Conservation (phyloP, 164 flowering plant species). For the Malania oleifera region DNA sequence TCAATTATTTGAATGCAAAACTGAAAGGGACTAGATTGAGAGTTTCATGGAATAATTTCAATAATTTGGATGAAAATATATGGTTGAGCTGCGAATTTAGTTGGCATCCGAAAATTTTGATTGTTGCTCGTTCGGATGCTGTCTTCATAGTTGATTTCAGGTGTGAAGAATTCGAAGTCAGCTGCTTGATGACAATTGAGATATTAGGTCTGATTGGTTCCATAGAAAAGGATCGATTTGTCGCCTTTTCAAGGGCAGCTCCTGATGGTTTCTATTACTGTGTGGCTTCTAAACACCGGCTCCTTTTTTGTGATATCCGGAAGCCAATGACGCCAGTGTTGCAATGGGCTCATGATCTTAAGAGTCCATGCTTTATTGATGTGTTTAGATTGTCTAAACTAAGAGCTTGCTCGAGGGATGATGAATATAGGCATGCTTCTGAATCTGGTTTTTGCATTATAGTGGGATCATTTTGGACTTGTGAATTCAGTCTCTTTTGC, state of each 20-base stretch:
- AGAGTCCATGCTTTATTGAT: constrained; percentile 39
- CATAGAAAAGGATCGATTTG: constrained; percentile 35
- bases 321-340: constrained; percentile 58
- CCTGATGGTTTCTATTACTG: constrained; percentile 42
- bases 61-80: constrained; percentile 11
- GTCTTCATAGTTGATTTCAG: constrained; percentile 64
- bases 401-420: constrained; percentile 35
- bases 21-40: constrained; percentile 32
- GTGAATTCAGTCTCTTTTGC: constrained; percentile 61
- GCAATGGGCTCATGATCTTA: constrained; percentile 66
- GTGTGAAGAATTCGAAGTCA: constrained; percentile 25
- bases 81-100: constrained; percentile 77
- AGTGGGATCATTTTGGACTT: constrained; percentile 72
- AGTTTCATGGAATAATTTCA: constrained; percentile 29
- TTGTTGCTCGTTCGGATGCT: constrained; percentile 46
- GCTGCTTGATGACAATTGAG: constrained; percentile 41
- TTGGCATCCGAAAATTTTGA: constrained; percentile 67
- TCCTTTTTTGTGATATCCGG: constrained; percentile 67
- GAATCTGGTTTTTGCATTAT: constrained; percentile 56
- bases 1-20: constrained; percentile 3
- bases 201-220: constrained; percentile 19
- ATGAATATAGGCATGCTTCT: constrained; percentile 34
- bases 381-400: constrained; percentile 54
- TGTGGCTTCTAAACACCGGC: constrained; percentile 40
- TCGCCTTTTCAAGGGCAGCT: constrained; percentile 47